A percentile compares a stretch with the other conserved stretches of the same genome.
These are phyloP conservation scores for Diplosphaera chodatii DNA, from an alignment of 139 green algal genomes.

Conservation along the genomic window DNA sequence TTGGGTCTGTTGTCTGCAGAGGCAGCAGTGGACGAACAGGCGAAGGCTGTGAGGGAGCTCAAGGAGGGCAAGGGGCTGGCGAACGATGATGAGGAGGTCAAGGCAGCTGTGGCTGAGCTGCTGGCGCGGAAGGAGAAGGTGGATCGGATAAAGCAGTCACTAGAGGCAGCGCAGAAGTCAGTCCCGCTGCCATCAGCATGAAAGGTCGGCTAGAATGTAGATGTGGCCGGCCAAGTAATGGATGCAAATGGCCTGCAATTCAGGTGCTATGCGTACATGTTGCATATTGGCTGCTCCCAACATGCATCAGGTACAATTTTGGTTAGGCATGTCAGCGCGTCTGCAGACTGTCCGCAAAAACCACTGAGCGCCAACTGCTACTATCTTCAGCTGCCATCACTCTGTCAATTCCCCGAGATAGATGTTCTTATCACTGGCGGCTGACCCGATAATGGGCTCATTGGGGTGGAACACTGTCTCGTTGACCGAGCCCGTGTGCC, in stretches of 20 bases:
- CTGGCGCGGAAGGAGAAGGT: neutral
- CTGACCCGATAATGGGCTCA: constrained; percentile 76
- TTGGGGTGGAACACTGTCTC: constrained; percentile 92
- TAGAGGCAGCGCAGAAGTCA: neutral
- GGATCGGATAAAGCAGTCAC: neutral
- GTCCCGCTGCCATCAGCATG: neutral
- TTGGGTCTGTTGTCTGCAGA: neutral
- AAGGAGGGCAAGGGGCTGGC: neutral
- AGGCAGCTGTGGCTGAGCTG: neutral
- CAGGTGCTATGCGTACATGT: too few relatives aligned
- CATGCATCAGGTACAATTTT: too few relatives aligned
- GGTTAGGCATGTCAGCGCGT: too few relatives aligned
- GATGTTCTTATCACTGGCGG: constrained; percentile 69
- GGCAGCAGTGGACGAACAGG: neutral
- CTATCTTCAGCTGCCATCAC: constrained; percentile 14
- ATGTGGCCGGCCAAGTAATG: too few relatives aligned
- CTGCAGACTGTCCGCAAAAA: too few relatives aligned
- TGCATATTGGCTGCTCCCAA: too few relatives aligned
- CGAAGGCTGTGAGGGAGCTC: neutral
- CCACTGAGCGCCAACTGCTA: too few relatives aligned
- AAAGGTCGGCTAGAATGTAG: too few relatives aligned
- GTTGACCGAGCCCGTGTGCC: constrained; percentile 89
- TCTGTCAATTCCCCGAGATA: constrained; percentile 77
- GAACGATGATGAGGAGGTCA: neutral
- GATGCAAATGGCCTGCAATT: too few relatives aligned